phyloP scores from a whole-genome alignment of 1,284 basidiomycete genomes.

The Ceratobasidium sp. region DNA sequence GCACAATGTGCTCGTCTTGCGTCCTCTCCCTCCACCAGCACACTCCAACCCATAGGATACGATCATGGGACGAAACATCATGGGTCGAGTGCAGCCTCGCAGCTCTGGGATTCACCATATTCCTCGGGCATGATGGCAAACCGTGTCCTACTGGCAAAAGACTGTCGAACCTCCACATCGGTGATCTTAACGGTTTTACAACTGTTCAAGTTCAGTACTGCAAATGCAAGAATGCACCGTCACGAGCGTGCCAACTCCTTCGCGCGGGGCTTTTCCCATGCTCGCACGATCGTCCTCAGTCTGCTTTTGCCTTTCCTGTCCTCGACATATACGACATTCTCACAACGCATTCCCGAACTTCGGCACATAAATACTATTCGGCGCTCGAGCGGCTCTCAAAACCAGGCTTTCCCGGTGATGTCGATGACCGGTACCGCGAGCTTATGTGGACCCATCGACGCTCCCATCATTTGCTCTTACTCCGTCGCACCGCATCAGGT shows the following conservation, averaged over 20 bases:
- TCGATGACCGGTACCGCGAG: constrained; percentile 28
- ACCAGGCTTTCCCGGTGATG: constrained; percentile 1
- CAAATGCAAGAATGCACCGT: not conserved
- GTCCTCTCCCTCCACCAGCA: not conserved
- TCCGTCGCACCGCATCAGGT: not conserved
- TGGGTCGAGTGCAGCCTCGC: not conserved
- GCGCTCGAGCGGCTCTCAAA: constrained; percentile 4
- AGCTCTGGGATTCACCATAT: not conserved
- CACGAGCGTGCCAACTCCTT: not conserved
- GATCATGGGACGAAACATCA: not conserved
- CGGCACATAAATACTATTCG: constrained; percentile 21
- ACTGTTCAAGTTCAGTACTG: constrained; percentile 1
- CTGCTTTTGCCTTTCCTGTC: not conserved
- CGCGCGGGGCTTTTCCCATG: constrained; percentile 19
- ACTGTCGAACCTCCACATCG: not conserved
- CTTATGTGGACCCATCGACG: constrained; percentile 3
- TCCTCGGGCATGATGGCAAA: not conserved
- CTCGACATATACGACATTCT: constrained; percentile 1
- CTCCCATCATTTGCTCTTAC: not conserved
- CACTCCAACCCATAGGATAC: constrained; percentile 2
- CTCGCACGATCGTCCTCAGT: not conserved
- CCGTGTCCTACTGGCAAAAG: not conserved
- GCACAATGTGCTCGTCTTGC: not conserved
- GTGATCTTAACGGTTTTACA: not conserved
- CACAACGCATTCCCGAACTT: constrained; percentile 2